Evolutionary conservation across 2,329 filamentous ascomycete species (phyloP).

Genomic region (Alternaria sp.): DNA sequence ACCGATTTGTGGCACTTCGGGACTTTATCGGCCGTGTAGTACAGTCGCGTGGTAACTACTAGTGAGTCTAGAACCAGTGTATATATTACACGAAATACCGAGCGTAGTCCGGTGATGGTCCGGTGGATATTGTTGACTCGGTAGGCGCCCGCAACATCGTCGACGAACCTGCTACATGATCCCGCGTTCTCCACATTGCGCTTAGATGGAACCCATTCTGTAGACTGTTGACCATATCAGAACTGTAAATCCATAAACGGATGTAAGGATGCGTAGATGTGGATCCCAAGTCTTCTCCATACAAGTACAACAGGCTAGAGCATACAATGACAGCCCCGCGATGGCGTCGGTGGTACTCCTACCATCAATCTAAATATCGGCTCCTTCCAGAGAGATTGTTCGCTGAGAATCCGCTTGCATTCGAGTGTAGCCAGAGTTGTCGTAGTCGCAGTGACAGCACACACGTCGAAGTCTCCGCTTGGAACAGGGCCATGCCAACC

Average conservation of each 20-base stretch:
- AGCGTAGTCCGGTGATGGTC: background rate
- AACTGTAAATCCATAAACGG: background rate
- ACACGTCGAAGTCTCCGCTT: background rate
- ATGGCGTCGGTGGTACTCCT: background rate
- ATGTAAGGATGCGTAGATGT: background rate
- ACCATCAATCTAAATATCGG: background rate
- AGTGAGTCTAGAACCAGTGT: background rate
- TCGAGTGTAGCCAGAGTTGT: background rate
- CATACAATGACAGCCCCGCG: background rate
- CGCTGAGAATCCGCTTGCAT: background rate
- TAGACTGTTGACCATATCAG: background rate
- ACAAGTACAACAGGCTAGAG: background rate
- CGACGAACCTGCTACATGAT: background rate
- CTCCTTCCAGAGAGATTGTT: background rate
- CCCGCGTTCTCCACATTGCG: background rate
- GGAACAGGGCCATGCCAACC: background rate
- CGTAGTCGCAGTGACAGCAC: background rate
- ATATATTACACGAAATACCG: conserved; percentile 1
- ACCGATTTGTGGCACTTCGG: conserved; percentile 1
- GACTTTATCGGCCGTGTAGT: conserved; percentile 1
- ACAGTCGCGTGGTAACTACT: background rate
- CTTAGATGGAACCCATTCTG: background rate
- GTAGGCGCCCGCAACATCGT: background rate
- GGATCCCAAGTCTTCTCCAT: background rate
- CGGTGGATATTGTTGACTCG: conserved; percentile 2